These are phyloP conservation scores for Rugiboletus extremiorientalis DNA, from an alignment of 1,284 basidiomycete species.

Conservation along the genomic window DNA sequence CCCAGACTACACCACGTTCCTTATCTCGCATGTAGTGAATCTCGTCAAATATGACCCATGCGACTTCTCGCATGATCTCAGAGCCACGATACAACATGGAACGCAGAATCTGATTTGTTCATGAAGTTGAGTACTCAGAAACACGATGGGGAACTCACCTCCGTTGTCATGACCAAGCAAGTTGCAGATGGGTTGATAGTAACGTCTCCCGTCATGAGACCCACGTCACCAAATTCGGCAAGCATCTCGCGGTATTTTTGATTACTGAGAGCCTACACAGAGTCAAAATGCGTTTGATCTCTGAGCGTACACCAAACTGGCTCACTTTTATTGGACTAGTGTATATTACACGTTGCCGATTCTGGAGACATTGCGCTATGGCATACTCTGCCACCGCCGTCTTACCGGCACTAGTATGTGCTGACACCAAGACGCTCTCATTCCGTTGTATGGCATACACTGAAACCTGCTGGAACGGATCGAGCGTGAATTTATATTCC, in stretches of 20 bases:
- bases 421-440: constrained; percentile 98
- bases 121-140: neutral
- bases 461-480: constrained; percentile 97
- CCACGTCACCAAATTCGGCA: constrained; percentile 96
- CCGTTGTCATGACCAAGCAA: constrained; percentile 99
- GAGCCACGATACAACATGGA: constrained; percentile 99
- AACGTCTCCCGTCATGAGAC: constrained; percentile 99
- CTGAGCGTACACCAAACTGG: constrained; percentile 27
- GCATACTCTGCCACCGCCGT: constrained; percentile 99
- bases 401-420: constrained; percentile 98
- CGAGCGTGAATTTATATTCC: constrained; percentile 94
- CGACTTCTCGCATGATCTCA: constrained; percentile 99
- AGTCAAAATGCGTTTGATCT: constrained; percentile 4
- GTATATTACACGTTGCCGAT: constrained; percentile 96
- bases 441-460: constrained; percentile 95
- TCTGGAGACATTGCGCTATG: constrained; percentile 92
- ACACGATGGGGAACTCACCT: constrained; percentile 53
- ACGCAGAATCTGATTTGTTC: constrained; percentile 77
- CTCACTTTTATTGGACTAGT: constrained; percentile 98
- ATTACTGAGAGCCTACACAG: constrained; percentile 85
- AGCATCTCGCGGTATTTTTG: constrained; percentile 99
- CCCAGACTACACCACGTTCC: constrained; percentile 86
- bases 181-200: constrained; percentile 98
- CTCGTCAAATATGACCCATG: constrained; percentile 99
- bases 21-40: constrained; percentile 99